Evolutionary conservation across 2,329 filamentous ascomycete genomes (phyloP).

Genomic region (Alternaria sp.): DNA sequence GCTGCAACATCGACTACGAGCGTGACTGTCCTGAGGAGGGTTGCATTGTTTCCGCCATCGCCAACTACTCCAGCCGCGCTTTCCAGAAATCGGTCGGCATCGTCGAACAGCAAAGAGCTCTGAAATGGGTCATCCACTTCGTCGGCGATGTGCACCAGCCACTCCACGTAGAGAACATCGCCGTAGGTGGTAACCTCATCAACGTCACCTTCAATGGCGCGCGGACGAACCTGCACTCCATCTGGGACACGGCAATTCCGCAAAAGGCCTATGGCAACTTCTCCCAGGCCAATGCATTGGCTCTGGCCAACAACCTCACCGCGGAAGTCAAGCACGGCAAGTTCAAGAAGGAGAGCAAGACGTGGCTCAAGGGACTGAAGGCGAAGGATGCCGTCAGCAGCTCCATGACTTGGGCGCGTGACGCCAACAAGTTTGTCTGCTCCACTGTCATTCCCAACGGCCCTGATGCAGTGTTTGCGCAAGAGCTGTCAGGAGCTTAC

Average conservation of each 20-base stretch:
- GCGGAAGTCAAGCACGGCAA: constrained; percentile 48
- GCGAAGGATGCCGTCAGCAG: constrained; percentile 43
- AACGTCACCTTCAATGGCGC: constrained; percentile 52
- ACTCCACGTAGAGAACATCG: constrained; percentile 61
- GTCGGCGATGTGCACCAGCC: constrained; percentile 79
- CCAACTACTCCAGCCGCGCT: constrained; percentile 55
- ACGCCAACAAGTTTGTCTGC: constrained; percentile 54
- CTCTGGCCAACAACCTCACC: constrained; percentile 49
- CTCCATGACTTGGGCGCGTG: constrained; percentile 51
- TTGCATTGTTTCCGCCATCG: constrained; percentile 61
- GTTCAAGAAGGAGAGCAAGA: constrained; percentile 39
- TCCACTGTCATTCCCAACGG: constrained; percentile 50
- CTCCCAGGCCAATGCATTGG: constrained; percentile 44
- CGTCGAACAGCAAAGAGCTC: constrained; percentile 50
- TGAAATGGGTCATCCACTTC: constrained; percentile 60
- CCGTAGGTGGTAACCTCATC: constrained; percentile 53
- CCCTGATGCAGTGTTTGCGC: constrained; percentile 39
- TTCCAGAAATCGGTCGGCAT: constrained; percentile 36
- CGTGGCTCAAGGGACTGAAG: constrained; percentile 49
- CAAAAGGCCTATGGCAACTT: constrained; percentile 52
- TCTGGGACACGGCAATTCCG: constrained; percentile 54
- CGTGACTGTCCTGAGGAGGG: constrained; percentile 59
- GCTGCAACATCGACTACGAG: constrained; percentile 57
- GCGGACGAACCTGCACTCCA: constrained; percentile 52
- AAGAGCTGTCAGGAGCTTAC: constrained; percentile 48